phyloP scores from a whole-genome alignment of 192 early-diverging fungal genomes.

The Phycomyces nitens region DNA sequence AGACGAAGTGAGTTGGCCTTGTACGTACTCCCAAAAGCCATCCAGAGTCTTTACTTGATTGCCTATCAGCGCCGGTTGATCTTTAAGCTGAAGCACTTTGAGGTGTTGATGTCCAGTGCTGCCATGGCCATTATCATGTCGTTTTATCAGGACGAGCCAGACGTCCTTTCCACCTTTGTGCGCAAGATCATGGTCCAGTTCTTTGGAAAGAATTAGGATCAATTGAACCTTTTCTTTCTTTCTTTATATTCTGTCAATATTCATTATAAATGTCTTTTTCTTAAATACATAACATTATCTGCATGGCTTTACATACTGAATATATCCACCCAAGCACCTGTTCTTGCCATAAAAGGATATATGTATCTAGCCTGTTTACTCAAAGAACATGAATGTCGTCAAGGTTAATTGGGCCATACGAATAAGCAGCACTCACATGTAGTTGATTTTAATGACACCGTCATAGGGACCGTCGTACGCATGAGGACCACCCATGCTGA shows the following conservation, averaged over 20 bases:
- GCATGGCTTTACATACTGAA: no score
- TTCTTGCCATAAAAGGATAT: no score
- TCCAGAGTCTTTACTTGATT: slow-evolving; percentile 63
- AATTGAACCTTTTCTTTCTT: background rate
- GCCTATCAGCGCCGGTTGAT: slow-evolving; percentile 58
- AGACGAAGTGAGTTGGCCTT: slow-evolving; percentile 69
- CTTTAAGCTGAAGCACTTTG: slow-evolving; percentile 55
- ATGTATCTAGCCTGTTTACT: no score
- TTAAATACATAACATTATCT: no score
- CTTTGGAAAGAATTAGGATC: slow-evolving; percentile 37
- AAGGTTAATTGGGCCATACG: no score
- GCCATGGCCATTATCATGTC: slow-evolving; percentile 73
- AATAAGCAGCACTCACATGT: no score
- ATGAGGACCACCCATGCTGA: no score
- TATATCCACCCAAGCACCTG: no score
- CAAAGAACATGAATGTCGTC: no score
- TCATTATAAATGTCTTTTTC: background rate
- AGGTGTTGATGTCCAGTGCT: slow-evolving; percentile 55
- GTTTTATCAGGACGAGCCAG: slow-evolving; percentile 58
- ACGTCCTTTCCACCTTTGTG: slow-evolving; percentile 51
- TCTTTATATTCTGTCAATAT: background rate
- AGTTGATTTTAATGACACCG: no score
- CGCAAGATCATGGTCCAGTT: slow-evolving; percentile 42
- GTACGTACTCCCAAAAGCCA: slow-evolving; percentile 76
- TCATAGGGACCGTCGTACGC: no score